These are phyloP conservation scores for Intubia oerlemansii DNA, from an alignment of 2,329 filamentous ascomycete species.

Conservation along the genomic window DNA sequence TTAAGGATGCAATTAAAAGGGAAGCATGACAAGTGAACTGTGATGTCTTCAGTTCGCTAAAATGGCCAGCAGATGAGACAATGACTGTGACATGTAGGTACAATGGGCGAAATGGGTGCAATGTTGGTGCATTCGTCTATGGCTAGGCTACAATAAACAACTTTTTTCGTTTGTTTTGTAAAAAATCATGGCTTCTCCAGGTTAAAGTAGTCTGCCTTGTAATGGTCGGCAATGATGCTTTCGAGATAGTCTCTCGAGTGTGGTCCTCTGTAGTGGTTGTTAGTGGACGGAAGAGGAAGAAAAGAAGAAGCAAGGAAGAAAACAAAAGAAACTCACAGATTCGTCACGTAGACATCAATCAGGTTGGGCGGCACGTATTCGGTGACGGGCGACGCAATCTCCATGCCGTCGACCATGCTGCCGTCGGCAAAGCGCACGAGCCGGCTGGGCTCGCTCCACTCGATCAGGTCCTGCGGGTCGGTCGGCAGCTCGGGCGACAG, in stretches of 20 bases:
- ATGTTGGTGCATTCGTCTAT: too few species aligned
- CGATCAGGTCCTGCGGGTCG: slow-evolving; percentile 56
- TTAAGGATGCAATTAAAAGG: too few species aligned
- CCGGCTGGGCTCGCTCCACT: slow-evolving; percentile 64
- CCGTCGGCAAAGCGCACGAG: slow-evolving; percentile 64
- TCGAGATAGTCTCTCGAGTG: slow-evolving; percentile 13
- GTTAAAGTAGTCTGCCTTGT: slow-evolving; percentile 10
- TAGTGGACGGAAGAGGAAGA: not conserved
- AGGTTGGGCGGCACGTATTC: slow-evolving; percentile 64
- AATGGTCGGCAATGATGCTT: slow-evolving; percentile 12
- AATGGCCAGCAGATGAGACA: too few species aligned
- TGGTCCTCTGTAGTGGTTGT: slow-evolving; percentile 11
- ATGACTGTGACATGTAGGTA: too few species aligned
- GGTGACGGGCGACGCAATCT: slow-evolving; percentile 58
- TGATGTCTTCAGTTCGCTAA: too few species aligned
- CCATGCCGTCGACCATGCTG: slow-evolving; percentile 53
- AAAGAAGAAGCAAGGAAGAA: too few species aligned
- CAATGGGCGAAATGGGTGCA: too few species aligned
- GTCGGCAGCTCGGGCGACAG: slow-evolving; percentile 70
- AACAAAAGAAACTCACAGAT: too few species aligned
- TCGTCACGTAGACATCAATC: slow-evolving; percentile 69
- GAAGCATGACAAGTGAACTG: too few species aligned
- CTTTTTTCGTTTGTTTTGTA: too few species aligned
- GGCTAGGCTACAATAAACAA: too few species aligned
- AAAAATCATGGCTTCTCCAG: too few species aligned